Evolutionary conservation across 495 filamentous ascomycete genomes (phyloP).

Genomic region (Saxophila tyrrhenica): DNA sequence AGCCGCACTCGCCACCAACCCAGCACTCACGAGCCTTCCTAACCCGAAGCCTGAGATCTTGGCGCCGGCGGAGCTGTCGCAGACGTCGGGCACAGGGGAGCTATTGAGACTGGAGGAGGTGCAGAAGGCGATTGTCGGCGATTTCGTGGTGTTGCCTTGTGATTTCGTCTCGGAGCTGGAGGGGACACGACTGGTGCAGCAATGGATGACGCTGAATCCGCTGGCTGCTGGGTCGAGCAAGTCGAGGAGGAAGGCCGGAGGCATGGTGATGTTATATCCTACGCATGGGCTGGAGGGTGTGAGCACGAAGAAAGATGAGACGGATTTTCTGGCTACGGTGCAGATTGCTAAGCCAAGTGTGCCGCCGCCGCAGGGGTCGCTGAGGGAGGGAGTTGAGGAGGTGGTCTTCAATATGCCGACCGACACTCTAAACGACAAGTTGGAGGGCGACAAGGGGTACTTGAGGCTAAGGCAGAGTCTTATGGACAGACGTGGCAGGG

Average conservation of each 20-base stretch:
- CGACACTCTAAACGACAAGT: conserved; percentile 70
- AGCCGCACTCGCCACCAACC: conserved; percentile 73
- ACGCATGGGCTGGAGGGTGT: conserved; percentile 55
- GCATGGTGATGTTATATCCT: conserved; percentile 77
- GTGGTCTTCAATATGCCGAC: conserved; percentile 69
- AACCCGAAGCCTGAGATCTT: conserved; percentile 63
- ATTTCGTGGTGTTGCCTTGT: conserved; percentile 87
- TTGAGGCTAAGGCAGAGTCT: conserved; percentile 63
- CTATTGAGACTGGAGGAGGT: conserved; percentile 53
- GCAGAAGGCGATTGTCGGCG: conserved; percentile 49
- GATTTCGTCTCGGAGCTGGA: conserved; percentile 87
- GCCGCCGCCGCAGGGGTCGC: conserved; percentile 45
- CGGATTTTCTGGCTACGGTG: conserved; percentile 73
- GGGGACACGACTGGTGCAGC: conserved; percentile 65
- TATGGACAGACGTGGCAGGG: conserved; percentile 55
- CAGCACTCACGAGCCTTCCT: conserved; percentile 71
- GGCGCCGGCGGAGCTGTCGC: conserved; percentile 56
- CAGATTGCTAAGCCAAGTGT: conserved; percentile 47
- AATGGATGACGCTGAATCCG: conserved; percentile 66
- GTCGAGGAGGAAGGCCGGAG: conserved; percentile 51
- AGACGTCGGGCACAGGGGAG: conserved; percentile 78
- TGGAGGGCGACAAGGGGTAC: conserved; percentile 40
- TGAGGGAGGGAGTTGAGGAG: conserved; percentile 52
- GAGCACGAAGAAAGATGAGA: conserved; percentile 75
- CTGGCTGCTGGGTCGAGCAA: conserved; percentile 35